These are phyloP conservation scores for Aspergillus sp. DNA, from an alignment of 2,329 filamentous ascomycete species.

Conservation along the genomic window DNA sequence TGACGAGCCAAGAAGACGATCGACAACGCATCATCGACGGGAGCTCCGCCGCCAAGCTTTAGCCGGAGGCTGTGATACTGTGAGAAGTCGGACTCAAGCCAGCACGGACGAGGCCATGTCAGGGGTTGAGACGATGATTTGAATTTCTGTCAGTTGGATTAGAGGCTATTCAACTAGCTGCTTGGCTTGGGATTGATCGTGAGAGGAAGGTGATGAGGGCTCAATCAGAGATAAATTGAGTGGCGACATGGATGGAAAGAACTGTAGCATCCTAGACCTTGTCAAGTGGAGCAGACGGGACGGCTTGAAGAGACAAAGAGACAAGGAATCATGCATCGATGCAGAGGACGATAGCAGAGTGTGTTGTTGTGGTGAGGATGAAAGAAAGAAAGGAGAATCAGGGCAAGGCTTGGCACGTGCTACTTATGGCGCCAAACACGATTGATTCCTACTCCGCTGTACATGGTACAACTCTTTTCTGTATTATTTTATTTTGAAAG, in stretches of 20 bases:
- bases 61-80: constrained; percentile 18
- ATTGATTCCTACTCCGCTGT: too few species aligned
- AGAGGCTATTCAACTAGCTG: neutral
- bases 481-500: neutral
- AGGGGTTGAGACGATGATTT: neutral
- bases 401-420: neutral
- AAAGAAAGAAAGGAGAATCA: neutral
- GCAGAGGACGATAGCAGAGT: neutral
- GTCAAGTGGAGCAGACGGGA: too few species aligned
- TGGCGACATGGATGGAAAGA: too few species aligned
- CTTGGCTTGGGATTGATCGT: neutral
- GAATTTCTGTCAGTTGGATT: neutral
- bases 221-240: too few species aligned
- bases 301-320: too few species aligned
- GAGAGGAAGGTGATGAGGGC: too few species aligned
- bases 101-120: neutral
- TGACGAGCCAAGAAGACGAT: constrained; percentile 27
- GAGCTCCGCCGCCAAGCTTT: constrained; percentile 33
- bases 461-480: too few species aligned
- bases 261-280: too few species aligned
- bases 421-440: neutral
- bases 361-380: neutral
- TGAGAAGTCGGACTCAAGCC: neutral
- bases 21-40: constrained; percentile 26
- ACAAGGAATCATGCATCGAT: neutral